Base-by-base conservation (phyloP, 2,329 filamentous ascomycete species). In the Dactylellina sp. region DNA sequence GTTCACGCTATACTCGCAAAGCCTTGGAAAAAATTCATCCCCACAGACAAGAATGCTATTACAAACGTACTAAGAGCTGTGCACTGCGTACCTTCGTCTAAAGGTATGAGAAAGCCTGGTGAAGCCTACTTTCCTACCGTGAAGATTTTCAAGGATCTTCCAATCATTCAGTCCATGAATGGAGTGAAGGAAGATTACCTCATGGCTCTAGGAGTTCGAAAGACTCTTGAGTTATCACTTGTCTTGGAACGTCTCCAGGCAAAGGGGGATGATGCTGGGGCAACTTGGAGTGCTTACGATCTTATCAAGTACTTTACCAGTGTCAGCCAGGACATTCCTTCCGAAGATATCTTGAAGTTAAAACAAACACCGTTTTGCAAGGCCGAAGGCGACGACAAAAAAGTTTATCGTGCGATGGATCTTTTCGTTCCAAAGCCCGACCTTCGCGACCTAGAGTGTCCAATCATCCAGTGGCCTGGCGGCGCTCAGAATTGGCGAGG, bases 121-220 rank as follows among this genome's bases (percentile, higher is more conserved):
- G 93, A 98, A 76, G 89, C 95, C 0, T 99, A 97, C 81, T 97
- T 99, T 79, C 88, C 91, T 1, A 90, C 88, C n/a, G 95, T 99
- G 39, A 95, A 92, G 80, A 84, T 99, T 0, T 99, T 99, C 79
- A 93, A 97, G 75, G 95, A 99, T 80, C 84, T 99, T 14, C 93
- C 95, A 0, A 89, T 90, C 11, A 88, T 98, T 1, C 87, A 89
- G 76, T 88, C 87, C 11, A 88, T 93, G 46, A 88, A 89, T 42
- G 87, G 89, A 32, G 87, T 97, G 11, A 98, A 97, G 80, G 94
- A 98, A 49, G 97, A 96, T 80, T 91, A 99, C 75, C 82, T 99
- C 46, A 83, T 86, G 1, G 87, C 91, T 1, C 84, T 99, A 32
- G 94, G 95, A 1, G 93, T 99, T 24, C 89, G 95, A 71, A 98